phyloP scores from a whole-genome alignment of 805 yeast species.

The Candida arabinofermentans region DNA sequence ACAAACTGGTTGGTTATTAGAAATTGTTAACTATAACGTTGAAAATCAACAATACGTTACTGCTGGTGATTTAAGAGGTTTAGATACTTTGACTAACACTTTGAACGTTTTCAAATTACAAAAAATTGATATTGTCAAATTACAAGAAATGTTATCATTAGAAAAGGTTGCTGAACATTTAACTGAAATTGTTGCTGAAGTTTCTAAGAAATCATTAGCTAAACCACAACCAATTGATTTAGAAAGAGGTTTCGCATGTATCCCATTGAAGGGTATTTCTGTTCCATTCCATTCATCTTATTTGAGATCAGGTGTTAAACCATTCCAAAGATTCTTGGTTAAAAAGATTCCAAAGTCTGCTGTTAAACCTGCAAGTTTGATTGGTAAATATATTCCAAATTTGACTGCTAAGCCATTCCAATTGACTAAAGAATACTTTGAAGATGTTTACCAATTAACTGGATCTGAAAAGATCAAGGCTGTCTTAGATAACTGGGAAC shows the following conservation, averaged over 20 bases:
- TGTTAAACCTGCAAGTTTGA: slow-evolving; percentile 88
- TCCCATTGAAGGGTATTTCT: slow-evolving; percentile 97
- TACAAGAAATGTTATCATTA: slow-evolving; percentile 74
- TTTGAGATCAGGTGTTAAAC: slow-evolving; percentile 96
- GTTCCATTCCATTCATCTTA: slow-evolving; percentile 99
- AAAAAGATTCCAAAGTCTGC: slow-evolving; percentile 95
- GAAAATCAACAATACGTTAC: slow-evolving; percentile 98
- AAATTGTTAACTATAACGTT: slow-evolving; percentile 97
- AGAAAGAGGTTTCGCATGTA: slow-evolving; percentile 97
- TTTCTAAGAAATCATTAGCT: slow-evolving; percentile 71
- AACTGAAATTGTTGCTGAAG: slow-evolving; percentile 82
- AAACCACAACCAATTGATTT: slow-evolving; percentile 96
- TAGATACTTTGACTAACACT: slow-evolving; percentile 90
- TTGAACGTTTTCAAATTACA: slow-evolving; percentile 90
- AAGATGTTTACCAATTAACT: slow-evolving; percentile 91
- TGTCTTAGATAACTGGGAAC: slow-evolving; percentile 94
- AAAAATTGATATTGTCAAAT: slow-evolving; percentile 87
- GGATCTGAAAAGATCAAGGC: slow-evolving; percentile 86
- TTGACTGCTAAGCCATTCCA: slow-evolving; percentile 97
- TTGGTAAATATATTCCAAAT: slow-evolving; percentile 96
- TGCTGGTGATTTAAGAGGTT: slow-evolving; percentile 96
- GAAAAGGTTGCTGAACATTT: slow-evolving; percentile 89
- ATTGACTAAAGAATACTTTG: slow-evolving; percentile 94
- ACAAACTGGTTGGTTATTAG: slow-evolving; percentile 90
- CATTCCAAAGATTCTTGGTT: slow-evolving; percentile 95